Conservation (phyloP, 108 stramenopile genomes). For the Aurantiochytrium sp. region DNA sequence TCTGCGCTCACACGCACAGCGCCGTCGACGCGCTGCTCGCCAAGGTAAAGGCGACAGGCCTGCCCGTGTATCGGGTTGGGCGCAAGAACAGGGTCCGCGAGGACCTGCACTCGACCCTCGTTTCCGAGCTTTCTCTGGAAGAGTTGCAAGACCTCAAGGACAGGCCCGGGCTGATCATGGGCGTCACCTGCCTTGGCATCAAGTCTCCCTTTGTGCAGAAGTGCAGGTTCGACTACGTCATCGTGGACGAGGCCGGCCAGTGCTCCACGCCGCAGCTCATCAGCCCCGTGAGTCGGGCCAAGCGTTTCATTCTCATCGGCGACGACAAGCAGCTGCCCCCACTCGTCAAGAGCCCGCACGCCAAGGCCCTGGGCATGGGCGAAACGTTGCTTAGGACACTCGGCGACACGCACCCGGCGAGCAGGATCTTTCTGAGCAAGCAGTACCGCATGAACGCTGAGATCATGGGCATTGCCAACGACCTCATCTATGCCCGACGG, state of each 20-base stretch:
- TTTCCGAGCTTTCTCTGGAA: not conserved
- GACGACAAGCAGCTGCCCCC: slow-evolving; percentile 97
- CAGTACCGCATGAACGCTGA: slow-evolving; percentile 93
- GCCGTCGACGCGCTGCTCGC: slow-evolving; percentile 89
- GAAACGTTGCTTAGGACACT: slow-evolving; percentile 77
- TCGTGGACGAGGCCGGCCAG: slow-evolving; percentile 98
- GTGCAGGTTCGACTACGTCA: slow-evolving; percentile 85
- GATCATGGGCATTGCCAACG: slow-evolving; percentile 82
- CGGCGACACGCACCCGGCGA: slow-evolving; percentile 71
- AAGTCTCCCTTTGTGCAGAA: not conserved
- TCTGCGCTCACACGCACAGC: slow-evolving; percentile 87
- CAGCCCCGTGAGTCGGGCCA: slow-evolving; percentile 75
- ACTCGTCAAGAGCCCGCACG: slow-evolving; percentile 74
- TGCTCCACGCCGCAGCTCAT: slow-evolving; percentile 82
- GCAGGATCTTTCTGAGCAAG: slow-evolving; percentile 69
- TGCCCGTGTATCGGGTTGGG: not conserved
- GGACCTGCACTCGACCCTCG: not conserved
- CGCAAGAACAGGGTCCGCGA: not conserved
- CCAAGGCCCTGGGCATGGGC: slow-evolving; percentile 68
- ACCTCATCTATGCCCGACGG: not conserved
- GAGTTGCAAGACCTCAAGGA: not conserved
- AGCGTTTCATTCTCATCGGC: slow-evolving; percentile 86
- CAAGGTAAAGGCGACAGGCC: slow-evolving; percentile 71
- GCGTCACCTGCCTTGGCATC: not conserved
- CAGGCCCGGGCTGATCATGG: not conserved